Evolutionary conservation across 129 eudicot species (phyloP), one percentile per base, ranked within the genome.

Genomic region (Scalesia atractyloides): DNA sequence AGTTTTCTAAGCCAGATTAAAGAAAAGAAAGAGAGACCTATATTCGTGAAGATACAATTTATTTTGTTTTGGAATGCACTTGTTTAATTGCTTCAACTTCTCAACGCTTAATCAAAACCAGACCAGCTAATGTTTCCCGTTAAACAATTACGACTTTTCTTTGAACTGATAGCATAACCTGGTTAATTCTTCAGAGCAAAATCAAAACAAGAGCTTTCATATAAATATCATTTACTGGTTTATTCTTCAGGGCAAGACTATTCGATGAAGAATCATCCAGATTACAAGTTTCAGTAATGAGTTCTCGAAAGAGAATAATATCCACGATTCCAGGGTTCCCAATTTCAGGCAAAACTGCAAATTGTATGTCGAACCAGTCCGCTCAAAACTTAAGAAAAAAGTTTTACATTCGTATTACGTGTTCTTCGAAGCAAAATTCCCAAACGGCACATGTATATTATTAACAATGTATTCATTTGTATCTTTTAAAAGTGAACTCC

Each of bases 261-360:
- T 70, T 70, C 77, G 70, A 49, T 30, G n/a, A 69, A 48, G 70
- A 73, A 73, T 48, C 30, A 73, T 26, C 62, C 70, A 56, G 74
- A 30, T 67, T 56, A 65, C 61, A 67, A 66, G 56, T 68, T 18
- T 37, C 69, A 76, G 73, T 46, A 50, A 69, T 37, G 69, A 49
- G 60, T 58, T 76, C 26, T 57, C 20, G 20, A 20, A 3, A 49
- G 37, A 71, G 62, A 58, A 43, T 76, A 53, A 7, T 7, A 17
- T 11, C 34, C 34, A 30, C 5, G 34, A 30, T 16, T 30, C 64
- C 66, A 30, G 12, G 4, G 54, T 70, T 71, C 37, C 59, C 65
- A 37, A 56, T 47, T 41, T 41, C 43, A 39, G 59, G 49, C 63
- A 48, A 76, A 69, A 79, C 69, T 63, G 71, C 49, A 61, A 62